A percentile compares a stretch with the other conserved stretches of the same genome.
phyloP scores from a whole-genome alignment of 2,329 filamentous ascomycete species.

The Dryadomyces quercivorus region DNA sequence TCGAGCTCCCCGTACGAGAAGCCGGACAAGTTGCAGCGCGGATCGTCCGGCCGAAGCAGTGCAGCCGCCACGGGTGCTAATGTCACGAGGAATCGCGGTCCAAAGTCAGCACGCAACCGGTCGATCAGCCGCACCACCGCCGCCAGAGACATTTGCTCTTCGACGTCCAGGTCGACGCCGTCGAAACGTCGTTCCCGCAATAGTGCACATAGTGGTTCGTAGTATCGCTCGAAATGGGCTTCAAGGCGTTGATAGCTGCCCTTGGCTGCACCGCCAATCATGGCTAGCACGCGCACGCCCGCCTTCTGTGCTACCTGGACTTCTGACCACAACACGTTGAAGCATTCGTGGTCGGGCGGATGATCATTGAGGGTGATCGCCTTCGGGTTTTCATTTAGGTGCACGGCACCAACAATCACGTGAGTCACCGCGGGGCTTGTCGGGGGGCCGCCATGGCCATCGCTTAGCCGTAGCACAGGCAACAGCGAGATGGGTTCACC shows the following conservation, averaged over 20 bases:
- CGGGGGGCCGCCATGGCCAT: conserved; percentile 5
- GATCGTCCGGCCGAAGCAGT: conserved; percentile 40
- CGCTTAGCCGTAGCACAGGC: conserved; percentile 23
- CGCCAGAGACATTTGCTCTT: conserved; percentile 56
- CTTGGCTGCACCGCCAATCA: conserved; percentile 68
- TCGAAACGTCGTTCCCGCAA: conserved; percentile 46
- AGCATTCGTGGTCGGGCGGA: conserved; percentile 48
- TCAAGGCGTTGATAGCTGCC: conserved; percentile 53
- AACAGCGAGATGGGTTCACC: conserved; percentile 26
- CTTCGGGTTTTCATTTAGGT: conserved; percentile 55
- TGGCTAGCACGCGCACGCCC: conserved; percentile 64
- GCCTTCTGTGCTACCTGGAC: conserved; percentile 53
- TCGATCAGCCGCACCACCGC: conserved; percentile 54
- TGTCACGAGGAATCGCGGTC: conserved; percentile 57
- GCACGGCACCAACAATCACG: conserved; percentile 66
- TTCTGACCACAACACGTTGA: conserved; percentile 57
- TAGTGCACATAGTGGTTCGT: conserved; percentile 49
- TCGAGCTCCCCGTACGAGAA: conserved; percentile 66
- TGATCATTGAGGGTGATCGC: conserved; percentile 64
- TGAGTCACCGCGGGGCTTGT: conserved; percentile 41
- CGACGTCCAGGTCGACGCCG: conserved; percentile 62
- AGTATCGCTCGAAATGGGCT: conserved; percentile 54
- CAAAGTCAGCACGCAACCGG: conserved; percentile 53
- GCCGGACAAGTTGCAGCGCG: conserved; percentile 56
- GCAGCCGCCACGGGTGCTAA: conserved; percentile 68